These are phyloP conservation scores for Coemansia sp. DNA, from an alignment of 192 early-diverging fungal genomes.

Conservation along the genomic window DNA sequence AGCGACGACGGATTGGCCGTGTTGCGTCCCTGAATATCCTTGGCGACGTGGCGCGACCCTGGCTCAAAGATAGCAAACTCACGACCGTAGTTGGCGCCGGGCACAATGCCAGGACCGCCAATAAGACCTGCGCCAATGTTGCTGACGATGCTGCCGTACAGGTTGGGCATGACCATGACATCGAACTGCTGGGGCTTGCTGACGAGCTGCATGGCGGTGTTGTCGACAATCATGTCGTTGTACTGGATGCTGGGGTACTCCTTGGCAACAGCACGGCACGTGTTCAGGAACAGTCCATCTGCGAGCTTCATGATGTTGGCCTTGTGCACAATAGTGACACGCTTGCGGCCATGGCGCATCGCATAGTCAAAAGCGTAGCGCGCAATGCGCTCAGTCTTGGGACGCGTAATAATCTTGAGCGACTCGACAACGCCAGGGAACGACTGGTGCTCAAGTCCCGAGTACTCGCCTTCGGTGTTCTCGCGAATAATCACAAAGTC, in stretches of 20 bases:
- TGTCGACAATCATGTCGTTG: conserved; percentile 99
- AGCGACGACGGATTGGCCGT: conserved; percentile 94
- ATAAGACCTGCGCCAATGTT: conserved; percentile 97
- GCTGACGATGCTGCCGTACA: conserved; percentile 99
- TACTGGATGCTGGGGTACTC: conserved; percentile 91
- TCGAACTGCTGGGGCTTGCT: conserved; percentile 97
- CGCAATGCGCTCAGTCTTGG: conserved; percentile 98
- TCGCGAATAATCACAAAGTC: conserved; percentile 99
- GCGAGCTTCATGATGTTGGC: conserved; percentile 99
- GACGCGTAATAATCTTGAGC: conserved; percentile 93
- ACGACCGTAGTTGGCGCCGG: conserved; percentile 96
- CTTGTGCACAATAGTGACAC: conserved; percentile 98
- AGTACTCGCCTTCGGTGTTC: conserved; percentile 99
- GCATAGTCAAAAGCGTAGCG: conserved; percentile 99
- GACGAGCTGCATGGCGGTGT: conserved; percentile 99
- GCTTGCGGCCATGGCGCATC: conserved; percentile 94
- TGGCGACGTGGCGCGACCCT: conserved; percentile 96
- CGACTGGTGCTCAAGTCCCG: conserved; percentile 97
- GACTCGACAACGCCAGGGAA: conserved; percentile 98
- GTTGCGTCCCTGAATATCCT: conserved; percentile 94
- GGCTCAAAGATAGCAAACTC: conserved; percentile 98
- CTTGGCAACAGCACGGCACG: conserved; percentile 94
- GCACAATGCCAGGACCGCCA: conserved; percentile 93
- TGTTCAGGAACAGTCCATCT: conserved; percentile 97
- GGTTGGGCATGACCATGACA: conserved; percentile 99